Evolutionary conservation across 2,329 filamentous ascomycete genomes (phyloP), one percentile per base, ranked within the genome.

Genomic region (Xylaria sp.): DNA sequence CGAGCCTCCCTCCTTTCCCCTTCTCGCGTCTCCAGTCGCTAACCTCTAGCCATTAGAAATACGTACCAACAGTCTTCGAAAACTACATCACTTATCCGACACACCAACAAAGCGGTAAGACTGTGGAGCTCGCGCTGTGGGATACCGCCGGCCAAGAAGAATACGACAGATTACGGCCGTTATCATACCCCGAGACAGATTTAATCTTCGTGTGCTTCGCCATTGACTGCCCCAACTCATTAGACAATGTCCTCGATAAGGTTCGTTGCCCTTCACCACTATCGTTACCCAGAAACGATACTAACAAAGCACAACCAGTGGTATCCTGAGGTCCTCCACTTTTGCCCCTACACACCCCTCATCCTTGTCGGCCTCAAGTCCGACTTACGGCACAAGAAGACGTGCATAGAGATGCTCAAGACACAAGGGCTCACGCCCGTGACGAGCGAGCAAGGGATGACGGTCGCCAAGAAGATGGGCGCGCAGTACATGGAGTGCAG

Each of bases 191-290:
- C 3, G 95, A 99, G 80, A 99, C 95, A 12, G 95, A 99, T 78
- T 85, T 99, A 35, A 89, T 99, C 63, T 98, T 99, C 78, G 95
- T 99, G 70, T 99, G 95, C 84, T 99, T 99, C 78, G 95, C 95
- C 68, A 97, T 99, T 74, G 95, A 99, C 80, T 99, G 95, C 78
- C 95, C 95, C 37, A 97, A 97, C 78, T 98, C 94, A 6, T 84
- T 99, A 56, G 95, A 99, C 76, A 99, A 99, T 78, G 94, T 99
- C 62, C 90, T 98, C 82, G 95, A 99, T 82, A 99, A 99, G 90
- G 95, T 97, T 82, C 66, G 82, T 70, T 60, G 4, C 9, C 28
- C 28, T 11, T n/a, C 17, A 37, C 15, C 14, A n/a, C 23, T n/a
- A 35, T 23, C 40, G 15, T 63, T 12, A 17, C 42, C 40, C 12